Evolutionary conservation across 2,329 filamentous ascomycete species (phyloP).

Genomic region (Fusarium brachygibbosum): DNA sequence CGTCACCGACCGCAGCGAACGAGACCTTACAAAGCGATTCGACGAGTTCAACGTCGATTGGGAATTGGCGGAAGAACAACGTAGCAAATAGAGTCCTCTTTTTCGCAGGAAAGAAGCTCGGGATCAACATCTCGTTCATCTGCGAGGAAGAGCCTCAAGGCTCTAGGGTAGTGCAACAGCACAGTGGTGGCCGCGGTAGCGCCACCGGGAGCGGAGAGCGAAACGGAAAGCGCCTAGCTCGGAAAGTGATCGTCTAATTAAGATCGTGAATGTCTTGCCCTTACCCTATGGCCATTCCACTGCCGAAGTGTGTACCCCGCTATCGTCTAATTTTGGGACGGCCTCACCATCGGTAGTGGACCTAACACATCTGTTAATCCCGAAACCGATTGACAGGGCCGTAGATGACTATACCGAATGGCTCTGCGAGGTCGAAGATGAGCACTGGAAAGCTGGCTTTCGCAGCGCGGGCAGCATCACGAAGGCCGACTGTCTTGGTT

Average conservation of each 20-base stretch:
- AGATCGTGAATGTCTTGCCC: constrained; percentile 23
- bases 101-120: constrained; percentile 24
- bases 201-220: background rate
- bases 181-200: too few species aligned
- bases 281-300: too few species aligned
- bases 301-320: too few species aligned
- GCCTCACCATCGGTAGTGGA: constrained; percentile 8
- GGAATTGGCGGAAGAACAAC: constrained; percentile 16
- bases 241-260: constrained; percentile 25
- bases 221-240: too few species aligned
- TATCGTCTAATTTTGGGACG: background rate
- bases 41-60: constrained; percentile 25
- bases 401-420: constrained; percentile 19
- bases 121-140: constrained; percentile 19
- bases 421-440: constrained; percentile 12
- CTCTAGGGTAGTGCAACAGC: constrained; percentile 23
- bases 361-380: constrained; percentile 14
- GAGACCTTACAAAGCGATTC: background rate
- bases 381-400: constrained; percentile 17
- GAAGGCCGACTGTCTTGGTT: constrained; percentile 14
- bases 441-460: constrained; percentile 20
- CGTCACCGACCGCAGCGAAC: too few species aligned
- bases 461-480: constrained; percentile 20
- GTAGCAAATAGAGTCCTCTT: constrained; percentile 18
- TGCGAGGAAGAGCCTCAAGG: constrained; percentile 11